Base-by-base conservation (phyloP, 78 protist species). In the Planoprotostelium fungivorum region DNA sequence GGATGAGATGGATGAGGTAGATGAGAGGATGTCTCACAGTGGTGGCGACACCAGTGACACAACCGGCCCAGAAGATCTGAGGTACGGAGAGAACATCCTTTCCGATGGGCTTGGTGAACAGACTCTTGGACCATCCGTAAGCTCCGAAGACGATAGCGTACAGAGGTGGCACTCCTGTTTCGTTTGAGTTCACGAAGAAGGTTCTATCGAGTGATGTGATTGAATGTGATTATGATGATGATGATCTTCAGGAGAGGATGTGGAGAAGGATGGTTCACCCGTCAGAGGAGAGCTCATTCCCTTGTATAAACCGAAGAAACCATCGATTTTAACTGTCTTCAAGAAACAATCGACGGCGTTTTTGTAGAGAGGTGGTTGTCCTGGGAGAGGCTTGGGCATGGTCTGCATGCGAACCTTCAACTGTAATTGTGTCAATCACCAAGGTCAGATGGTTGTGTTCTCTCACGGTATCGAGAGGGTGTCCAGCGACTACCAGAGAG, bases 1-100 rank as follows among this genome's bases (percentile, higher is more conserved):
- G n/a, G n/a, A n/a, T n/a, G n/a, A n/a, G n/a, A n/a, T n/a, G n/a
- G n/a, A n/a, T n/a, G n/a, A n/a, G n/a, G n/a, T n/a, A 51, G 73
- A 51, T 25, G 73, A 51, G 73, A 51, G 73, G 73, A 25, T 51
- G 5, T 51, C 73, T 5, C 16, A 51, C 73, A 51, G 73, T 51
- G 73, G 73, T 51, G 73, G 73, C 73, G 16, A 51, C 73, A 51
- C 73, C 73, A 51, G 73, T 51, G 73, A 51, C 73, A 51, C 73
- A 51, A 51, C 73, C 73, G 73, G 73, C 73, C 73, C 73, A 51
- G 73, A 51, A 51, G 73, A 51, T 51, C 73, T 51, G 73, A 16
- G 73, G 73, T 51, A 51, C 73, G 16, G 73, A 25, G 73, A 51
- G 73, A 16, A 51, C 73, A 51, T 51, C 73, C 5, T 16, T 51